Evolutionary conservation across 176 grass and related monocot genomes (phyloP).

Genomic region (Secale cereale): DNA sequence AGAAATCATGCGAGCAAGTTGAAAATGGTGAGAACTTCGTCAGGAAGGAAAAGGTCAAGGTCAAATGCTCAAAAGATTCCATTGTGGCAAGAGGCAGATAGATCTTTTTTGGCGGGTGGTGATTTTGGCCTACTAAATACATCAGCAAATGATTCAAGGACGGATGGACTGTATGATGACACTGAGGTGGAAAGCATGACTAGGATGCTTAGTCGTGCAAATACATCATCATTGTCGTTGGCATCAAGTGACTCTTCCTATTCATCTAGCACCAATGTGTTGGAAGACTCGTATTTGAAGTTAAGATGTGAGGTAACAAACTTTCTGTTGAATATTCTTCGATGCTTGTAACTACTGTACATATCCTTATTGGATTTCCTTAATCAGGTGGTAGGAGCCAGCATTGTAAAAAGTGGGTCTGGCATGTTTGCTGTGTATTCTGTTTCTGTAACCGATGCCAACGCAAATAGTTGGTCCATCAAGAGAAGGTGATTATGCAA

Average conservation of each 20-base stretch:
- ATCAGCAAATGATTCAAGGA: constrained; percentile 47
- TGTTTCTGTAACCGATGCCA: constrained; percentile 81
- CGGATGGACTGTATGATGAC: constrained; percentile 40
- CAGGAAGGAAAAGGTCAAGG: constrained; percentile 72
- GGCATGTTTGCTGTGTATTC: constrained; percentile 99
- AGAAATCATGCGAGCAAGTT: constrained; percentile 56
- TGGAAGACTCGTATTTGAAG: constrained; percentile 90
- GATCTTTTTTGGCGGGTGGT: constrained; percentile 53
- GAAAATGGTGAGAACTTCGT: constrained; percentile 51
- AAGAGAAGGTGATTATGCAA: constrained; percentile 76
- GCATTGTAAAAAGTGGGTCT: constrained; percentile 97
- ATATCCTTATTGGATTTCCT: constrained; percentile 33
- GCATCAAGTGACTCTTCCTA: constrained; percentile 56
- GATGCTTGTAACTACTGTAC: constrained; percentile 12
- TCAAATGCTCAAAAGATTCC: constrained; percentile 52
- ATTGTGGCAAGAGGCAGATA: constrained; percentile 70
- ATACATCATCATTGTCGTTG: constrained; percentile 67
- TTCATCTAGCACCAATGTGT: constrained; percentile 58
- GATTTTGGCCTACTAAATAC: constrained; percentile 54
- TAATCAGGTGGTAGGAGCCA: constrained; percentile 83
- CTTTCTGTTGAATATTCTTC: constrained; percentile 11
- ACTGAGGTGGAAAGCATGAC: constrained; percentile 51
- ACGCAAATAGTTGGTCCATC: constrained; percentile 90
- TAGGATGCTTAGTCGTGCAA: constrained; percentile 63
- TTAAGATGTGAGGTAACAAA: constrained; percentile 87